Base-by-base conservation (phyloP, 352 stramenopile genomes). In the Blastocystis sp. region DNA sequence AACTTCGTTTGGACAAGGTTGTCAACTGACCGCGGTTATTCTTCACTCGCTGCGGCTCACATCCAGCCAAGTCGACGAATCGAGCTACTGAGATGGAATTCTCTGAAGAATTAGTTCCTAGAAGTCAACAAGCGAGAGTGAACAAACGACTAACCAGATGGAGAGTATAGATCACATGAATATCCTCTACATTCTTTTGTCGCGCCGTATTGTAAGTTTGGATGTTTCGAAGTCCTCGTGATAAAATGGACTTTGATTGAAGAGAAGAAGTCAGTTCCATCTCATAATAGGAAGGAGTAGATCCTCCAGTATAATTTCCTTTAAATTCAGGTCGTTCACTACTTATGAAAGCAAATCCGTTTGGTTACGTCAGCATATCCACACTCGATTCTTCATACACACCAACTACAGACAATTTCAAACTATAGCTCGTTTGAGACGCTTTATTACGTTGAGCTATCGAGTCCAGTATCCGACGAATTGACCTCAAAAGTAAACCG, bases 21-120 rank as follows among this genome's bases (percentile, higher is more conserved):
- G 48, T 44, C 22, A 75, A 40, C 35, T 75, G 62, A 0, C 62
- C 62, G 17, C 62, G 70, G 9, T 35, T 79, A 27, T 79, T 79
- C 13, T 60, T 11, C n/a, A 27, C 48, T 22, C 37, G 59, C 24
- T 17, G 37, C 27, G 51, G 44, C n/a, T 81, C 70, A 40, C 70
- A 81, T 22, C 70, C 70, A 24, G 70, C 70, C 19, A 81, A 44
- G 37, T 81, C 70, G 5, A 81, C 40, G 9, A 81, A 40, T 22
- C 44, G 70, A 48, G 62, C 24, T 27, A 60, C 19, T 5, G 37
- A 17, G 17, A 81, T 60, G 42, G 70, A 56, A 17, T 17, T n/a
- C 6, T 60, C 19, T 19, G 22, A 5, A n/a, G 33, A 37, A n/a
- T 40, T 62, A 4, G 30, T 54, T 17, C 62, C 70, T 81, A 33